Conservation (phyloP, 2,329 filamentous ascomycete genomes). For the Simplicillium sp. region DNA sequence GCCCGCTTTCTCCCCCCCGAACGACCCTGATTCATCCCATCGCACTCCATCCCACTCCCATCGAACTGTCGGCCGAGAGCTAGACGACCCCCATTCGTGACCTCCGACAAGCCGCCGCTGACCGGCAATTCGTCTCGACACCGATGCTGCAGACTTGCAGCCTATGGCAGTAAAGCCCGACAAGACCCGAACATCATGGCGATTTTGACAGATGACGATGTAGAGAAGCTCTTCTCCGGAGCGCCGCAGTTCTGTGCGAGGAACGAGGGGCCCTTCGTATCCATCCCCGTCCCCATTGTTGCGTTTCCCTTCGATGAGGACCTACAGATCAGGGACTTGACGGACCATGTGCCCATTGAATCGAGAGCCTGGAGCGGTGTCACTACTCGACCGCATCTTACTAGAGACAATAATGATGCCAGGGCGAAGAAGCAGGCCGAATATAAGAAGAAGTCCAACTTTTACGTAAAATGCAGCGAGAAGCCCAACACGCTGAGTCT, state of each 20-base stretch:
- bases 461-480: constrained; percentile 50
- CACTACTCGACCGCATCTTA: constrained; percentile 55
- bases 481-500: constrained; percentile 64
- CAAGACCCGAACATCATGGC: too few relatives aligned
- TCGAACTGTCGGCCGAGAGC: neutral
- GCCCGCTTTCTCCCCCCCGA: too few relatives aligned
- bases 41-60: too few relatives aligned
- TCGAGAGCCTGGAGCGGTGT: constrained; percentile 54
- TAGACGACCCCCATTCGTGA: neutral
- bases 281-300: constrained; percentile 51
- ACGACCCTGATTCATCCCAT: neutral
- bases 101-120: too few relatives aligned
- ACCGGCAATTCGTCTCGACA: too few relatives aligned
- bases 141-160: constrained; percentile 1
- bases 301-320: constrained; percentile 60
- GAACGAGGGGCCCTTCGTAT: constrained; percentile 48
- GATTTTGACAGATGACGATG: constrained; percentile 34
- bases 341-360: constrained; percentile 55
- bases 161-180: too few relatives aligned
- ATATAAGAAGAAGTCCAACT: constrained; percentile 42
- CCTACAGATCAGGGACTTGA: constrained; percentile 51
- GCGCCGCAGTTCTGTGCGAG: constrained; percentile 62
- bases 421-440: constrained; percentile 30
- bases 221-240: constrained; percentile 66
- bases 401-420: constrained; percentile 35